Evolutionary conservation across 2,329 filamentous ascomycete species (phyloP).

Genomic region (Neonectria coccinea): DNA sequence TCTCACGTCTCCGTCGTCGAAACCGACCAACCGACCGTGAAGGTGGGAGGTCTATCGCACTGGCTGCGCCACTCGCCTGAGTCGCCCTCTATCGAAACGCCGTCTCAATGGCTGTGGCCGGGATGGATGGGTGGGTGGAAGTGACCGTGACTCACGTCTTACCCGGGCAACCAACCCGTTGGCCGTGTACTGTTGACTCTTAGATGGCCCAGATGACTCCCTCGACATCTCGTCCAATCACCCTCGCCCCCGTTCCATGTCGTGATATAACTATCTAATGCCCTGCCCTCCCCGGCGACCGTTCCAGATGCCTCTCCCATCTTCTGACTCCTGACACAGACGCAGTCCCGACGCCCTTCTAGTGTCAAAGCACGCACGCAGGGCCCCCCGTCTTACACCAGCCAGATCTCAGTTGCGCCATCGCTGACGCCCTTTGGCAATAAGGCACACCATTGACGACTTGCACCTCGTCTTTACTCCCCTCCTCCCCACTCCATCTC

Average conservation of each 20-base stretch:
- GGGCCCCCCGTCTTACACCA: background rate
- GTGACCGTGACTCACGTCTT: background rate
- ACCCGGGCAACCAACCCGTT: background rate
- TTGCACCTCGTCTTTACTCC: background rate
- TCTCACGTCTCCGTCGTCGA: conserved; percentile 9
- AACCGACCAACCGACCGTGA: background rate
- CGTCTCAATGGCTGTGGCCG: background rate
- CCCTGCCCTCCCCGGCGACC: conserved; percentile 27
- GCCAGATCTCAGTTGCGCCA: conserved; percentile 30
- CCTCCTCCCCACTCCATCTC: conserved; percentile 16
- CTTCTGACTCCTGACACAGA: conserved; percentile 30
- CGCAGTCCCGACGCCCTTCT: conserved; percentile 32
- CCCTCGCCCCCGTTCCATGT: conserved; percentile 1
- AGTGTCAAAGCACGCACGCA: conserved; percentile 37
- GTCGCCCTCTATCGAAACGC: background rate
- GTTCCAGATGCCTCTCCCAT: conserved; percentile 40
- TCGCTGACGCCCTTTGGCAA: conserved; percentile 39
- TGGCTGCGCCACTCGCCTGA: background rate
- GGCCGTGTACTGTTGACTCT: background rate
- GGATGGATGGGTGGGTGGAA: background rate
- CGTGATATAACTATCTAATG: conserved; percentile 37
- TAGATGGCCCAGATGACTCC: conserved; percentile 43
- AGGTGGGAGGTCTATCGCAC: background rate
- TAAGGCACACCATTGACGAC: conserved; percentile 19
- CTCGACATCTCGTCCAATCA: conserved; percentile 36